These are phyloP conservation scores for Pseudogymnoascus sp. DNA, from an alignment of 2,329 filamentous ascomycete species.

Conservation along the genomic window DNA sequence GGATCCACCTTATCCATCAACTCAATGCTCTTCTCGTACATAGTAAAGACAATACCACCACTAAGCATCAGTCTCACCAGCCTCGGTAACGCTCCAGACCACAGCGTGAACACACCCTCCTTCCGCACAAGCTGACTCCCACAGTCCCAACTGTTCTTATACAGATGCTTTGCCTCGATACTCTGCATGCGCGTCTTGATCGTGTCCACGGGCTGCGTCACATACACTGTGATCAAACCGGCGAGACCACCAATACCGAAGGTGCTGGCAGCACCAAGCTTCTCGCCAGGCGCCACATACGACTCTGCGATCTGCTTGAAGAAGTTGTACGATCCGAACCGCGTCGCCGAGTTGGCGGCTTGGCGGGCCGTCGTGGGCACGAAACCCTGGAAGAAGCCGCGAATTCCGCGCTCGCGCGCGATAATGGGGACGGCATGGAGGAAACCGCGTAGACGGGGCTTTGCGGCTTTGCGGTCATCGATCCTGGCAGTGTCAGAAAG, in stretches of 20 bases:
- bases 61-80: constrained; percentile 80
- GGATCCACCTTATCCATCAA: constrained; percentile 74
- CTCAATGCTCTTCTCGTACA: constrained; percentile 97
- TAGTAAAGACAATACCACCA: constrained; percentile 95
- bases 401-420: constrained; percentile 74
- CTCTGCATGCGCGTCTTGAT: constrained; percentile 98
- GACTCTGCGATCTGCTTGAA: constrained; percentile 85
- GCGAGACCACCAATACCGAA: constrained; percentile 87
- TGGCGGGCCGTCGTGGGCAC: constrained; percentile 91
- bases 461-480: constrained; percentile 81
- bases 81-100: constrained; percentile 85
- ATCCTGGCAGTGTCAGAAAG: constrained; percentile 48
- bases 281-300: constrained; percentile 90
- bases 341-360: constrained; percentile 85
- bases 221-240: constrained; percentile 82
- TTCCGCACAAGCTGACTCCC: constrained; percentile 76
- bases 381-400: constrained; percentile 95
- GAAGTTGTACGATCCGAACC: constrained; percentile 85
- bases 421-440: constrained; percentile 85
- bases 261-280: constrained; percentile 77
- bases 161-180: constrained; percentile 70
- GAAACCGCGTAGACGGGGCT: constrained; percentile 85
- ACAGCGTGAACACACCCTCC: constrained; percentile 83
- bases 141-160: constrained; percentile 83
- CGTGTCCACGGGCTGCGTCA: constrained; percentile 72